Percentiles rank a stretch among this genome's conserved stretches.
Conservation (phyloP, 345 rosid genomes). For the Bruguiera parviflora region DNA sequence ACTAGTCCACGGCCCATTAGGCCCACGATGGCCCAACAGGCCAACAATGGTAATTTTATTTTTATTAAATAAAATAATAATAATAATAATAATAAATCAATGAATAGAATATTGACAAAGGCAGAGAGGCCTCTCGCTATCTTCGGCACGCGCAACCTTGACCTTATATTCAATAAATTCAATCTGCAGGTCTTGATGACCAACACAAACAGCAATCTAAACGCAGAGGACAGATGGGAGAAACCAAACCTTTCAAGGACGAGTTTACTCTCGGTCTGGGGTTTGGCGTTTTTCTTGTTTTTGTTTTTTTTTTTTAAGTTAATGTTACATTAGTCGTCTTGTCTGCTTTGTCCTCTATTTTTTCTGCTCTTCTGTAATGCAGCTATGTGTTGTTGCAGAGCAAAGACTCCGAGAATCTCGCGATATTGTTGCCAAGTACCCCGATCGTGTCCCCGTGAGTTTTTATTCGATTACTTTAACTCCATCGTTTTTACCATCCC, state of each 20-base stretch:
- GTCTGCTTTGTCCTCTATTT: neutral
- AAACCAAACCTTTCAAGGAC: constrained; percentile 43
- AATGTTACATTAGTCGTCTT: neutral
- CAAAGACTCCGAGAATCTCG: constrained; percentile 54
- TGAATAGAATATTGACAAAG: too few relatives aligned
- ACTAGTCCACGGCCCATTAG: too few relatives aligned
- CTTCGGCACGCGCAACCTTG: too few relatives aligned
- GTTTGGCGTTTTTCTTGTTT: neutral
- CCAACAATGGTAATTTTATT: too few relatives aligned
- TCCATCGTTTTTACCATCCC: neutral
- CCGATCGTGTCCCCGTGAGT: constrained; percentile 66
- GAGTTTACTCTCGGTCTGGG: constrained; percentile 55
- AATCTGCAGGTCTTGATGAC: too few relatives aligned
- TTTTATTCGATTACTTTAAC: neutral
- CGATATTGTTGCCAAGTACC: constrained; percentile 49
- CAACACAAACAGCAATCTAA: neutral
- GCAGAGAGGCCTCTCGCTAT: too few relatives aligned
- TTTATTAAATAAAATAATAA: too few relatives aligned
- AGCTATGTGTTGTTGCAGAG: constrained; percentile 32
- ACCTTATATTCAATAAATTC: too few relatives aligned
- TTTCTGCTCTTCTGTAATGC: neutral
- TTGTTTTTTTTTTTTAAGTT: neutral
- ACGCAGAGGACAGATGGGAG: constrained; percentile 23
- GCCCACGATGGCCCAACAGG: too few relatives aligned
- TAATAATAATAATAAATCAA: too few relatives aligned